Evolutionary conservation across 129 eudicot genomes (phyloP), one percentile per base, ranked within the genome.

Genomic region (Escallonia herrerae): DNA sequence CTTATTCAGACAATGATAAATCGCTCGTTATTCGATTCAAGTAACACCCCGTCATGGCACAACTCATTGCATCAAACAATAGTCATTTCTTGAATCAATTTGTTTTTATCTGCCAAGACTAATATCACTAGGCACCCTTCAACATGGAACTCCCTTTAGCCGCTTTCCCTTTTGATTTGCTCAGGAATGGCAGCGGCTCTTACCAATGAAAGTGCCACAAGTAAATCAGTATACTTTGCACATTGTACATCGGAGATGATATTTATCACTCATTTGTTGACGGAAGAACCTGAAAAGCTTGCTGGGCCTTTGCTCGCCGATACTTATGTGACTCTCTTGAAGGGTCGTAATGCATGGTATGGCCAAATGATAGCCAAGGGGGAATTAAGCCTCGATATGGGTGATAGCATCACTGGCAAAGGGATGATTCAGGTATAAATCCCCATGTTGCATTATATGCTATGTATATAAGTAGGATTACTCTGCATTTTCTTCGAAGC

Each of bases 231-330:
- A 54, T 90, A 90, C 76, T 90, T 90, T 72, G 97, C 97, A 52
- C 95, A 90, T 66, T 90, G 97, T 64, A 90, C 95, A 67, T 90
- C 97, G 12, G 95, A 90, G 79, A 90, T 90, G 97, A 90, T 90
- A 70, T 87, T 90, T 58, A 90, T 90, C 64, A 90, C 97, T 15
- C 91, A 90, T 77, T 71, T 90, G 78, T 74, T 90, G 70, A 78
- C 97, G 3, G 81, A 90, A 80, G 97, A 87, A 65, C 97, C 95
- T 2, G 95, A 90, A 76, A 86, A 84, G 85, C 97, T 90, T 48
- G 97, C 95, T 1, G 95, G 97, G 44, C 97, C 95, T 4, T 78
- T 90, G 84, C 91, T 90, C 45, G 97, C 97, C 3, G 97, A 90
- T 56, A 90, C 97, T 8, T 90, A 90, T 45, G 97, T 90, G 64